Base-by-base conservation (phyloP, 805 yeast genomes). In the Isabelozyma heimii region DNA sequence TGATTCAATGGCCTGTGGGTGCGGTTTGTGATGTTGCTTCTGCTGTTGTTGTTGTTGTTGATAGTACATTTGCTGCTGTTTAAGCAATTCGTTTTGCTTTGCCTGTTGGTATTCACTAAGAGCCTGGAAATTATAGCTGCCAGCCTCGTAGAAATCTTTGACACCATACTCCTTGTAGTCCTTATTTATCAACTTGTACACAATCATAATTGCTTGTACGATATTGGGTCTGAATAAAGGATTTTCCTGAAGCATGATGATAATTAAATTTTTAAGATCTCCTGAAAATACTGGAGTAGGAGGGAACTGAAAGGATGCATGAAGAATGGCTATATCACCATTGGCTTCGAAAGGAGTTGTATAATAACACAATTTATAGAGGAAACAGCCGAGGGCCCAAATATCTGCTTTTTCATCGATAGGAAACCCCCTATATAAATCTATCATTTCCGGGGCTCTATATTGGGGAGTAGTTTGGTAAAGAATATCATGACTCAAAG, bases 311-410 rank as follows among this genome's bases (percentile, higher is more conserved):
- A 84, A 91, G 40, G 85, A 81, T 5, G 96, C 89, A 69, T 88
- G 92, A 47, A 91, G 70, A 40, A 92, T 89, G 4, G 96, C 96
- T 58, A 89, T 76, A 55, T 89, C 96, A 9, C 85, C 85, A 38
- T 90, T 89, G 40, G 87, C 84, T 67, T 92, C 99, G 66, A 94
- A 92, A 1, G 99, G 99, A 1, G 99, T 92, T 1, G 87, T 87
- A 58, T 85, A 88, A 64, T 85, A 88, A 60, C 94, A 86, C 44
- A 88, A 62, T 61, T 88, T 88, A 70, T 87, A 88, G 33, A 88
- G 65, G 53, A 87, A 85, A 26, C 87, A 81, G 10, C 96, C 96
- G 35, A 88, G 63, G 0, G 95, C 96, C 96, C 96, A 88, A 17
- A 88, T 79, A 63, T 88, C 96, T 45, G 89, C 81, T 63, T 88